Evolutionary conservation across 257 asterid genomes (phyloP).

Genomic region (Solanum sejunctum): DNA sequence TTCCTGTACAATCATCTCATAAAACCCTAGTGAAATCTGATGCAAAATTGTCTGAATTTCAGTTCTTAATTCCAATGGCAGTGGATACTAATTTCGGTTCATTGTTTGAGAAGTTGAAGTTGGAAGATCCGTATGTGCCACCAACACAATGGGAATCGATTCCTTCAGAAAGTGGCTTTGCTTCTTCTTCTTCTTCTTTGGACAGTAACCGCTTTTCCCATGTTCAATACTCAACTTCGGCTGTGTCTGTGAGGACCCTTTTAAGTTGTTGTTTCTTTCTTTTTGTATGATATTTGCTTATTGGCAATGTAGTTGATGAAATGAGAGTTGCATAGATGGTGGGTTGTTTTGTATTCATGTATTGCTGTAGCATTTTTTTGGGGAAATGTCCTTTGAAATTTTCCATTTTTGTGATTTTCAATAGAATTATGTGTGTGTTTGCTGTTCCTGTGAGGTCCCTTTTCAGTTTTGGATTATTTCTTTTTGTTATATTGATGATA

Average conservation of each 20-base stretch:
- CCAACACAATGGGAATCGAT: conserved; percentile 75
- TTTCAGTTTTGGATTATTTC: neutral
- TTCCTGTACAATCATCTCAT: neutral
- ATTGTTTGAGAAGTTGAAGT: conserved; percentile 45
- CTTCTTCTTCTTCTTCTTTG: conserved; percentile 6
- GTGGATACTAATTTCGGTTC: conserved; percentile 41
- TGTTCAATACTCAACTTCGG: conserved; percentile 29
- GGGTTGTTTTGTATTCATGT: neutral
- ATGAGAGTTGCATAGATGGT: neutral
- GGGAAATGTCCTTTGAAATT: neutral
- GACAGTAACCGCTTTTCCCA: conserved; percentile 13
- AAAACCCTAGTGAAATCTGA: neutral
- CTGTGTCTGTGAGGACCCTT: conserved; percentile 43
- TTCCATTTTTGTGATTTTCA: neutral
- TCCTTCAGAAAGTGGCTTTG: conserved; percentile 34
- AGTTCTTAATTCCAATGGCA: conserved; percentile 26
- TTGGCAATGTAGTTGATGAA: neutral
- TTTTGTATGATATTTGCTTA: neutral
- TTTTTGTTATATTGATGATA: neutral
- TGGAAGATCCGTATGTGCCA: conserved; percentile 64
- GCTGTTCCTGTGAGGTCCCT: neutral
- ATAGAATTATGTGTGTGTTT: neutral
- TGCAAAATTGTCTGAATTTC: neutral
- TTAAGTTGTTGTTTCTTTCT: neutral
- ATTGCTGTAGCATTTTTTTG: neutral